Conservation (phyloP, 2,329 filamentous ascomycete species). For the Claviceps quebecensis region DNA sequence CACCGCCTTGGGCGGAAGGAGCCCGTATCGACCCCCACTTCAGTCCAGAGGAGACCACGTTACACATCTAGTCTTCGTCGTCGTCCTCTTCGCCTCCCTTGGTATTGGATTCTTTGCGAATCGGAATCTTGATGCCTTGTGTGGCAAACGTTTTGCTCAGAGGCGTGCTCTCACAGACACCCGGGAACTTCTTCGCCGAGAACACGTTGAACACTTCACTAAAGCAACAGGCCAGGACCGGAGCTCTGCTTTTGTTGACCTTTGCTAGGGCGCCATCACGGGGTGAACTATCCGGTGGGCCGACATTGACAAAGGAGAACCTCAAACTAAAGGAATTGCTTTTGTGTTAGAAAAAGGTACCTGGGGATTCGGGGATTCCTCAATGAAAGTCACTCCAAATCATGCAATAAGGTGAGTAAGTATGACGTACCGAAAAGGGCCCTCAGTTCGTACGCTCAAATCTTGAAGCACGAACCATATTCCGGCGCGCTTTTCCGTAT, state of each 20-base stretch:
- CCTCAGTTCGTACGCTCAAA: constrained; percentile 85
- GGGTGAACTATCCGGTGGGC: constrained; percentile 29
- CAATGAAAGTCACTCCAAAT: too few species aligned
- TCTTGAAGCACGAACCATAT: constrained; percentile 98
- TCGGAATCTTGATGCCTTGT: constrained; percentile 94
- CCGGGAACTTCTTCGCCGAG: constrained; percentile 95
- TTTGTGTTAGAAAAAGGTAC: constrained; percentile 8
- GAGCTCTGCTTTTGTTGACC: constrained; percentile 62
- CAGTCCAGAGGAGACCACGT: not conserved
- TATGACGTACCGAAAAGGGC: constrained; percentile 59
- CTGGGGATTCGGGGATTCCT: not conserved
- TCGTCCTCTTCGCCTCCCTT: constrained; percentile 41
- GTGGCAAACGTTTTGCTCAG: constrained; percentile 85
- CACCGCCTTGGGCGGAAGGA: too few species aligned
- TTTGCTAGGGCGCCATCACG: constrained; percentile 19
- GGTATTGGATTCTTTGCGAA: constrained; percentile 65
- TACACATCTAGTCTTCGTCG: constrained; percentile 15
- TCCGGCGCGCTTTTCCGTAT: constrained; percentile 66
- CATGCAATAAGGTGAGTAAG: not conserved
- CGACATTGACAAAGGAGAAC: constrained; percentile 76
- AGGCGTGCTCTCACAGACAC: constrained; percentile 84
- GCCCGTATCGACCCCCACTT: too few species aligned
- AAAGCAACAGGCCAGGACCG: constrained; percentile 73
- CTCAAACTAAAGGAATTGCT: constrained; percentile 22
- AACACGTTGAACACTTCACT: constrained; percentile 86